Percentiles rank a stretch among this genome's conserved stretches.
These are phyloP conservation scores for Chaetomiaceae sp. DNA, from an alignment of 2,329 filamentous ascomycete species.

Conservation along the genomic window DNA sequence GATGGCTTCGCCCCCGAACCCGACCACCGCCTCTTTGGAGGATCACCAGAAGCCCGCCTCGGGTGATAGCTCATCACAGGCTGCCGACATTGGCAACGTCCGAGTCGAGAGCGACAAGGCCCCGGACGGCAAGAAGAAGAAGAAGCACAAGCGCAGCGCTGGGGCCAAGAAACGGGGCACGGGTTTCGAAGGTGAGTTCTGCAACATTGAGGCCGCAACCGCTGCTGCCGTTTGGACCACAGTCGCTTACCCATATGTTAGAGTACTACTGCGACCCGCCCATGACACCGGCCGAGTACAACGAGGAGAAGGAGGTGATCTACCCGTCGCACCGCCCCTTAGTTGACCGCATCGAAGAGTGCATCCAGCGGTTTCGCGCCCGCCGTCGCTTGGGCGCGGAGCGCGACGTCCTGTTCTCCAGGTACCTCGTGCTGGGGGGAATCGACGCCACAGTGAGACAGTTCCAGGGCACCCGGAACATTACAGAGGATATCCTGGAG, in stretches of 20 bases:
- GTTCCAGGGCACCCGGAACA: slow-evolving; percentile 57
- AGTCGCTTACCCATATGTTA: slow-evolving; percentile 25
- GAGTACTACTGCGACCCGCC: slow-evolving; percentile 78
- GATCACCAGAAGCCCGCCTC: background rate
- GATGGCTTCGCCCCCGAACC: slow-evolving; percentile 7
- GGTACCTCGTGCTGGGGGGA: slow-evolving; percentile 79
- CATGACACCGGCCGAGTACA: slow-evolving; percentile 64
- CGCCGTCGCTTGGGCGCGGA: slow-evolving; percentile 68
- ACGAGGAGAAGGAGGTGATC: slow-evolving; percentile 58
- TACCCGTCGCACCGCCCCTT: slow-evolving; percentile 60
- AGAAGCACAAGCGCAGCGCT: slow-evolving; percentile 31
- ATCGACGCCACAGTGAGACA: slow-evolving; percentile 55
- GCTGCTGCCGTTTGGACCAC: background rate
- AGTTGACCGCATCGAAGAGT: slow-evolving; percentile 71
- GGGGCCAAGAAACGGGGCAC: slow-evolving; percentile 42
- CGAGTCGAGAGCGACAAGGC: slow-evolving; percentile 16
- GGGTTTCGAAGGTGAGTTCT: slow-evolving; percentile 62
- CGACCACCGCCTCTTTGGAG: background rate
- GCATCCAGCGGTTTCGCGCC: slow-evolving; percentile 74
- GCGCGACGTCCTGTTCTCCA: slow-evolving; percentile 63
- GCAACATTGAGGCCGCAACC: background rate
- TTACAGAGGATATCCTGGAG: slow-evolving; percentile 42
- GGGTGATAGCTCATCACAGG: background rate
- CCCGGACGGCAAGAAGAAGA: slow-evolving; percentile 37
- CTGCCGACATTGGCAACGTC: slow-evolving; percentile 2